Evolutionary conservation across 1,139 yeast species (phyloP).

Genomic region (Kazachstania sp.): DNA sequence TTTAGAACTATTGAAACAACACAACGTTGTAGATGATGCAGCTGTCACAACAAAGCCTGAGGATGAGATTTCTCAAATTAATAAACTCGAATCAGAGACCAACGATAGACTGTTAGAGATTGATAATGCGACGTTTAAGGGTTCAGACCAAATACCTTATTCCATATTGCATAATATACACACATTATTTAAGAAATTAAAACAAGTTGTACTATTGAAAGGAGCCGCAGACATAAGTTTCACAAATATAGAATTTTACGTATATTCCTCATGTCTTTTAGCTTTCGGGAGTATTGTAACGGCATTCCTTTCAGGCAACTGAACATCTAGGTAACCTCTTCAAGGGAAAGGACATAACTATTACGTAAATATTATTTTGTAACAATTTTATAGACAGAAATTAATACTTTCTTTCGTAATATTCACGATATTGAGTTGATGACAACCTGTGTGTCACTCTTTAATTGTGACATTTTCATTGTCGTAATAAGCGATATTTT

Average conservation of each 20-base stretch:
- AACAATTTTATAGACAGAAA: too few relatives aligned
- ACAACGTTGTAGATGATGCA: neutral
- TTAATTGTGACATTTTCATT: neutral
- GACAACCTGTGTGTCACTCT: too few relatives aligned
- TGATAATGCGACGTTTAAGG: neutral
- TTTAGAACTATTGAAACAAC: neutral
- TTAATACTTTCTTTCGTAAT: too few relatives aligned
- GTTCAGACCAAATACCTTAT: neutral
- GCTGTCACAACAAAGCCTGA: neutral
- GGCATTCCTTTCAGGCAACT: neutral
- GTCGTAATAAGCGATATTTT: too few relatives aligned
- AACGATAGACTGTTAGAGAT: neutral
- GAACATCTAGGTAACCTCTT: neutral
- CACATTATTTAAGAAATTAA: neutral
- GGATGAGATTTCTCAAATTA: neutral
- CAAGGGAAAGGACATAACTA: neutral
- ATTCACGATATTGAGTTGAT: too few relatives aligned
- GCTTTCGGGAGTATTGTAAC: conserved; percentile 1
- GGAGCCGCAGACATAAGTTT: neutral
- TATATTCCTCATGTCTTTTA: conserved; percentile 4
- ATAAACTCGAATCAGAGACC: neutral
- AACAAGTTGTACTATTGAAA: neutral
- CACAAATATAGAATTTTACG: conserved; percentile 1
- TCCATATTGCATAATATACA: neutral
- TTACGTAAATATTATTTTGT: too few relatives aligned